Base-by-base conservation (phyloP, 1,139 yeast genomes). In the Nakaseomyces sp. region DNA sequence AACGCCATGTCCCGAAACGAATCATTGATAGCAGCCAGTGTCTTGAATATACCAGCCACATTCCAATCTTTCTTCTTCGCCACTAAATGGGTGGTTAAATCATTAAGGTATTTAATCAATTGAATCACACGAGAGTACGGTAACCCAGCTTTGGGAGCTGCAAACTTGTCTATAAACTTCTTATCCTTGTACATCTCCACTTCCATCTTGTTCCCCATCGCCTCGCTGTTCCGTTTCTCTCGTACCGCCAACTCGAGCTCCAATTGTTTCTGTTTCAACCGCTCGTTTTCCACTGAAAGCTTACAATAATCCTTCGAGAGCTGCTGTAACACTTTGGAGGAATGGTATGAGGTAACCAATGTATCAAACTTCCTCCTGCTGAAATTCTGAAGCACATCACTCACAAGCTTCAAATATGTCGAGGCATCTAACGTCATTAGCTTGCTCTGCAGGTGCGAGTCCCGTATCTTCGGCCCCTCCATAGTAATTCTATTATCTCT, bases 21-120 rank as follows among this genome's bases (percentile, higher is more conserved):
- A 20, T 35, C 38, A 22, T 35, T 35, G 6, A 35, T 15, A 9
- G 26, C 12, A 13, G 18, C 12, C 18, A 35, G 10, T 7, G 38
- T 35, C 18, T 35, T 35, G 12, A 35, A 35, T 5, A 35, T 13
- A n/a, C 38, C 38, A n/a, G 20, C 38, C 12, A 35, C 13, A 35
- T 35, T 28, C 26, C 26, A 35, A n/a, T 35, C 38, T 15, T 22
- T 35, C 13, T 35, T 35, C 13, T 8, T 35, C n/a, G 17, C 28
- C 9, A 20, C 28, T 12, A 35, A 12, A 9, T 35, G 28, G 10
- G 38, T 22, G 36, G 19, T 43, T 33, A 17, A 49, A 38, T 43
- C 77, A 68, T 47, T 71, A 69, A 49, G 72, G 72, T 2, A 80
- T 75, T 17, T 66, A 45, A 8, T 73, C 66, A 1, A 81, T 73